These are phyloP conservation scores for Stygiomarasmius scandens DNA, from an alignment of 1,284 basidiomycete species.

Conservation along the genomic window DNA sequence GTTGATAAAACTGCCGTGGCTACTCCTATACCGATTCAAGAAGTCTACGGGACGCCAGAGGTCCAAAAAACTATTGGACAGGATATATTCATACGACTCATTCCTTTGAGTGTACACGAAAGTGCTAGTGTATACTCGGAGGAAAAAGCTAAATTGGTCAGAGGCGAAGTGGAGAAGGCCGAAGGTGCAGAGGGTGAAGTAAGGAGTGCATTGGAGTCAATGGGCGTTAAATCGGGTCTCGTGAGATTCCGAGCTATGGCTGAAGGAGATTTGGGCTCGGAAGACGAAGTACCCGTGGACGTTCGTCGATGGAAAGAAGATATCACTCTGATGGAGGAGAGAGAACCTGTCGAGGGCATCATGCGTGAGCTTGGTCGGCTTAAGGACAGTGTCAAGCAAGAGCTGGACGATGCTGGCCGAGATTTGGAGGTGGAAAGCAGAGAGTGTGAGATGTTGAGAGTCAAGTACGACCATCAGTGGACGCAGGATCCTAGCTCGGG, in stretches of 20 bases:
- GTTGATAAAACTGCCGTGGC: conserved; percentile 84
- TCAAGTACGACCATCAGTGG: conserved; percentile 89
- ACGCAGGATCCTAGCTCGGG: conserved; percentile 86
- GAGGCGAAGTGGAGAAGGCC: conserved; percentile 86
- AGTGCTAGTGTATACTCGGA: conserved; percentile 96
- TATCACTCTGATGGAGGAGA: conserved; percentile 65
- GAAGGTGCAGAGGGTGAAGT: conserved; percentile 86
- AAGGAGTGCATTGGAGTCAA: conserved; percentile 78
- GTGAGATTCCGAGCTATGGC: conserved; percentile 76
- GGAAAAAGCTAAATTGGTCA: conserved; percentile 96
- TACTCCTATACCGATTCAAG: conserved; percentile 87
- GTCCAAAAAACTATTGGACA: conserved; percentile 95
- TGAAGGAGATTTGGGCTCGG: conserved; percentile 69
- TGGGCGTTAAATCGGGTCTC: conserved; percentile 83
- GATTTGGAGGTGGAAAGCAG: conserved; percentile 79
- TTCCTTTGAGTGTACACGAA: conserved; percentile 95
- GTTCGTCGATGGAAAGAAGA: conserved; percentile 82
- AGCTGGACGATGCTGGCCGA: conserved; percentile 61
- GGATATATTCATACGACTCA: conserved; percentile 87
- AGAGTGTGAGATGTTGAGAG: conserved; percentile 83
- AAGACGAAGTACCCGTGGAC: conserved; percentile 73
- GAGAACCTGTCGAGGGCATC: conserved; percentile 65
- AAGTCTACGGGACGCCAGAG: conserved; percentile 89
- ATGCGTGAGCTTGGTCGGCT: conserved; percentile 66
- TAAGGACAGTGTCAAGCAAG: conserved; percentile 61